Percentiles rank a stretch among this genome's conserved stretches.
Conservation (phyloP, 805 yeast species). For the Cyberlindnera petersonii region DNA sequence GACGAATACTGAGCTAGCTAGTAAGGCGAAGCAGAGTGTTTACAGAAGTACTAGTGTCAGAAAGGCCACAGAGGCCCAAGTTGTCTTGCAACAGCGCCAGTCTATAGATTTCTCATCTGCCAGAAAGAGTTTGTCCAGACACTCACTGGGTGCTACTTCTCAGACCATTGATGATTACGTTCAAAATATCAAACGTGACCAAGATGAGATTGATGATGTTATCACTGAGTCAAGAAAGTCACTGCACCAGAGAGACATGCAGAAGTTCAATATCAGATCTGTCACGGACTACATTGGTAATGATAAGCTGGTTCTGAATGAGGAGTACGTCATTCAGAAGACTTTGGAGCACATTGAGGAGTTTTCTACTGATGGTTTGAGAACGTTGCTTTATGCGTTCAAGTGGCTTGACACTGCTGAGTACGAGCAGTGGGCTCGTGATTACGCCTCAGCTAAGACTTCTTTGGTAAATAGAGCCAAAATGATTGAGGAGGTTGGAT, state of each 20-base stretch:
- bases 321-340: conserved; percentile 72
- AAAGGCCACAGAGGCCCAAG: conserved; percentile 73
- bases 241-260: conserved; percentile 53
- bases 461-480: conserved; percentile 63
- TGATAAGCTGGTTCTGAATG: conserved; percentile 62
- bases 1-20: conserved; percentile 53
- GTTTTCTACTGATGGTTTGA: conserved; percentile 89
- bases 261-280: conserved; percentile 40
- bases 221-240: conserved; percentile 52
- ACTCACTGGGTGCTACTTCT: conserved; percentile 27
- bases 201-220: conserved; percentile 50
- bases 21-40: conserved; percentile 60
- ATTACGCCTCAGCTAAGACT: conserved; percentile 73
- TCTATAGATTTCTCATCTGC: conserved; percentile 38
- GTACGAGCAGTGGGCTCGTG: conserved; percentile 62
- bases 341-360: conserved; percentile 90
- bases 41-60: conserved; percentile 54
- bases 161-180: conserved; percentile 50
- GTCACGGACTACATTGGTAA: conserved; percentile 38
- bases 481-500: conserved; percentile 70
- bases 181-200: conserved; percentile 39
- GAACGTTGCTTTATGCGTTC: conserved; percentile 83
- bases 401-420: conserved; percentile 59
- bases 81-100: conserved; percentile 54
- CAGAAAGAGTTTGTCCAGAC: conserved; percentile 32